Percentiles rank a stretch among this genome's conserved stretches.
Evolutionary conservation across 441 rosid genomes (phyloP).

Genomic region (Gossypium davidsonii): DNA sequence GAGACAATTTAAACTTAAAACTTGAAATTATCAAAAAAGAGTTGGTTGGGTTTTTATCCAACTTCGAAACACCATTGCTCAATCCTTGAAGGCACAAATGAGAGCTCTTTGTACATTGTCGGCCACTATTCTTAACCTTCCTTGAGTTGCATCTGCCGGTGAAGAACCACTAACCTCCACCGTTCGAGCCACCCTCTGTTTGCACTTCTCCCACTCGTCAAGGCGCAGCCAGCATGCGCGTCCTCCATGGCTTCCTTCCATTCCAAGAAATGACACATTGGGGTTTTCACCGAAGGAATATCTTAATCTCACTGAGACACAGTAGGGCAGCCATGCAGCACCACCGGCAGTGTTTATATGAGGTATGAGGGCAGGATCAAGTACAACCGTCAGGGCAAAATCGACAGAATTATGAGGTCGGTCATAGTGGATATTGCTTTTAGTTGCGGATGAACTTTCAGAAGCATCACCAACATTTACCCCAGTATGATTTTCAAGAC

Average conservation of each 20-base stretch:
- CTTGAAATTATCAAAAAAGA: background rate
- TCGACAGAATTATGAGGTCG: conserved; percentile 76
- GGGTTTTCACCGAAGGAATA: conserved; percentile 70
- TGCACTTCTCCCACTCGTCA: conserved; percentile 96
- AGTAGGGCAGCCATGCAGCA: conserved; percentile 97
- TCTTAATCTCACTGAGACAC: conserved; percentile 83
- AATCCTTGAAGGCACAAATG: conserved; percentile 70
- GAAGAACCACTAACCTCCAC: conserved; percentile 52
- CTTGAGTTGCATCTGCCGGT: conserved; percentile 55
- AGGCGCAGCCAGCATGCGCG: conserved; percentile 78
- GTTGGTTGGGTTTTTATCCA: background rate
- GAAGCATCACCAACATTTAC: conserved; percentile 26
- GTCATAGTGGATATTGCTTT: conserved; percentile 86
- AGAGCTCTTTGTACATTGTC: conserved; percentile 73
- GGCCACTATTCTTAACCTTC: conserved; percentile 78
- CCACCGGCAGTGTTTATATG: conserved; percentile 86
- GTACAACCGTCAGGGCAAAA: conserved; percentile 83
- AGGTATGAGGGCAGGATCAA: conserved; percentile 90
- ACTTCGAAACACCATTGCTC: conserved; percentile 40
- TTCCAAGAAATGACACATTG: conserved; percentile 59
- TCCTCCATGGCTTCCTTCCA: conserved; percentile 99
- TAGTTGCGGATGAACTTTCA: conserved; percentile 48
- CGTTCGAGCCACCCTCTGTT: conserved; percentile 64
- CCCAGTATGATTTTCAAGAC: conserved; percentile 92
- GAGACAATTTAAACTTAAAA: background rate